These are phyloP conservation scores for Echites panduratus DNA, from an alignment of 257 asterid species.

Conservation along the genomic window DNA sequence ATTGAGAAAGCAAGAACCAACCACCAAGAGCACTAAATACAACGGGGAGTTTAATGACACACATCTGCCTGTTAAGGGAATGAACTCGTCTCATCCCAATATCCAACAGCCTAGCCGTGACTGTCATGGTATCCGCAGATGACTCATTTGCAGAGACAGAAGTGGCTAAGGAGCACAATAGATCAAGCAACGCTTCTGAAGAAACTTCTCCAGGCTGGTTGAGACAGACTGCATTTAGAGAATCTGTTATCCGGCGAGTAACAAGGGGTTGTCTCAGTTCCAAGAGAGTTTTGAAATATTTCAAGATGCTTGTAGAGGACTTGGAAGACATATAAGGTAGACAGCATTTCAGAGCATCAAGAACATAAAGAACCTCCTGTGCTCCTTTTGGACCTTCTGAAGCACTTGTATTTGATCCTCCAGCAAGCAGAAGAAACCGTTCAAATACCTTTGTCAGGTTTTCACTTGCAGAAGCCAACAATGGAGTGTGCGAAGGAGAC, in stretches of 20 bases:
- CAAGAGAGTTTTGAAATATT: constrained; percentile 70
- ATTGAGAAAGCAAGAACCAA: constrained; percentile 16
- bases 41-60: constrained; percentile 81
- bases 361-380: constrained; percentile 65
- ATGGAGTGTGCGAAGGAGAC: constrained; percentile 32
- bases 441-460: constrained; percentile 57
- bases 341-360: constrained; percentile 68
- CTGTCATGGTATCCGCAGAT: constrained; percentile 77
- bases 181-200: constrained; percentile 60
- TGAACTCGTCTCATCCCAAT: constrained; percentile 72
- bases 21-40: constrained; percentile 70
- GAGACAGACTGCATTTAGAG: constrained; percentile 57
- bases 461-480: constrained; percentile 72
- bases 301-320: constrained; percentile 53
- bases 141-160: constrained; percentile 48
- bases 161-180: constrained; percentile 63
- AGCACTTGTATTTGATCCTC: constrained; percentile 56
- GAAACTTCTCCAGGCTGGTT: constrained; percentile 57
- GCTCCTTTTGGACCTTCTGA: constrained; percentile 73
- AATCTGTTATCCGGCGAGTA: constrained; percentile 65
- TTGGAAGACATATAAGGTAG: constrained; percentile 73
- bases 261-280: constrained; percentile 60
- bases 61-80: constrained; percentile 55
- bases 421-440: constrained; percentile 77
- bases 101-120: constrained; percentile 78